Evolutionary conservation across 2,329 filamentous ascomycete genomes (phyloP).

Genomic region (Cordyceps cicadae): DNA sequence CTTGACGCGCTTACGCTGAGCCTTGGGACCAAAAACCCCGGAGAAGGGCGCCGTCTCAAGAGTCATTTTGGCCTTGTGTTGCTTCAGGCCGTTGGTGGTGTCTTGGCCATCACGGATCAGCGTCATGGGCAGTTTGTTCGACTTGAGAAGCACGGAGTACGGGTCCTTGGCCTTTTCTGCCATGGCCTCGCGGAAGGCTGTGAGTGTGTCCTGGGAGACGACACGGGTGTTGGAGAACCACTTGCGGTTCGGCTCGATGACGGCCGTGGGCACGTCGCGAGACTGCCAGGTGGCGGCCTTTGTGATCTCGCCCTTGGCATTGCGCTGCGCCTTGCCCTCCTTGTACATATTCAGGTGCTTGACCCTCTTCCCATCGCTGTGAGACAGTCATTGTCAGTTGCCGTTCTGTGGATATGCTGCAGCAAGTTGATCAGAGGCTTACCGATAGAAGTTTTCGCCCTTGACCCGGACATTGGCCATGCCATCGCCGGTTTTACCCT

Average conservation of each 20-base stretch:
- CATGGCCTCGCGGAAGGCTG: slow-evolving; percentile 83
- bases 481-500: slow-evolving; percentile 78
- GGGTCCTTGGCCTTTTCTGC: slow-evolving; percentile 84
- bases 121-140: slow-evolving; percentile 94
- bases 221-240: slow-evolving; percentile 94
- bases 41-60: slow-evolving; percentile 80
- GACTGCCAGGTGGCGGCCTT: slow-evolving; percentile 80
- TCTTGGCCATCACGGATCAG: slow-evolving; percentile 74
- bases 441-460: slow-evolving; percentile 97
- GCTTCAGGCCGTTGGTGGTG: slow-evolving; percentile 68
- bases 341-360: slow-evolving; percentile 87
- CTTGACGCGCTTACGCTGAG: slow-evolving; percentile 87
- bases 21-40: slow-evolving; percentile 87
- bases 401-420: neutral
- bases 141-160: slow-evolving; percentile 89
- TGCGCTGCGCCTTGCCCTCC: slow-evolving; percentile 73
- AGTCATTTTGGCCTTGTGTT: slow-evolving; percentile 89
- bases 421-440: slow-evolving; percentile 21
- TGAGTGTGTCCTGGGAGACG: slow-evolving; percentile 82
- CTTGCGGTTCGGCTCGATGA: slow-evolving; percentile 91
- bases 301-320: slow-evolving; percentile 74
- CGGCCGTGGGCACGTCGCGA: slow-evolving; percentile 68
- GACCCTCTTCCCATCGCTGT: slow-evolving; percentile 68
- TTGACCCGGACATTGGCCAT: slow-evolving; percentile 89
- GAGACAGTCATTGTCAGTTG: slow-evolving; percentile 8